phyloP scores from a whole-genome alignment of 805 yeast genomes.

The Myxozyma neotropica region DNA sequence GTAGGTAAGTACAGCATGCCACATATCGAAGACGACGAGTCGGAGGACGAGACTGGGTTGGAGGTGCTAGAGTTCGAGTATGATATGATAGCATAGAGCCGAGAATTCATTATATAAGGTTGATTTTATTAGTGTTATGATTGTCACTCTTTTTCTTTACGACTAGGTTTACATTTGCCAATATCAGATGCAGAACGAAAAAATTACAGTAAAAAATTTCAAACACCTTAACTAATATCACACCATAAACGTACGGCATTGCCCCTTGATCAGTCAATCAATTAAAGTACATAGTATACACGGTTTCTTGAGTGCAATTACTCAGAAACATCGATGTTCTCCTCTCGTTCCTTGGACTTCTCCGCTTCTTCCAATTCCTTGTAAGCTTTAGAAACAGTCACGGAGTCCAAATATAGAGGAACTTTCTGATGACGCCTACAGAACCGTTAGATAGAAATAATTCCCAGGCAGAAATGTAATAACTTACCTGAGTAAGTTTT shows the following conservation, averaged over 20 bases:
- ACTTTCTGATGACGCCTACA: neutral
- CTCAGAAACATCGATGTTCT: neutral
- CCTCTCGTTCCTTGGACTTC: too few relatives aligned
- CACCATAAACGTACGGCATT: too few relatives aligned
- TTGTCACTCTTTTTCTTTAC: too few relatives aligned
- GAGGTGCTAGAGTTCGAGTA: conserved; percentile 3
- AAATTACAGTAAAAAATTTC: too few relatives aligned
- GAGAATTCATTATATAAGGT: neutral
- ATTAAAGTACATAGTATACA: too few relatives aligned
- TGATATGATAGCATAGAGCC: neutral
- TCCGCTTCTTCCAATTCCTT: neutral
- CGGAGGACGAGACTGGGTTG: conserved; percentile 5
- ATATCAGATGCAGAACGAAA: too few relatives aligned
- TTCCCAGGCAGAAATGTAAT: neutral
- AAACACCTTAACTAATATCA: too few relatives aligned
- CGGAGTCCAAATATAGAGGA: neutral
- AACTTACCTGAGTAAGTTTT: conserved; percentile 12
- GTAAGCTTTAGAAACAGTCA: neutral
- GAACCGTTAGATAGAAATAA: neutral
- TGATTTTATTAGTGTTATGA: too few relatives aligned
- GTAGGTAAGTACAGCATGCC: conserved; percentile 3
- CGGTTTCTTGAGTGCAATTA: neutral
- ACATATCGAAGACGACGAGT: neutral
- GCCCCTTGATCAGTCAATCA: too few relatives aligned
- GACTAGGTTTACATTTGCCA: too few relatives aligned